Base-by-base conservation (phyloP, 306 rosid genomes). In the Argentina anserina region DNA sequence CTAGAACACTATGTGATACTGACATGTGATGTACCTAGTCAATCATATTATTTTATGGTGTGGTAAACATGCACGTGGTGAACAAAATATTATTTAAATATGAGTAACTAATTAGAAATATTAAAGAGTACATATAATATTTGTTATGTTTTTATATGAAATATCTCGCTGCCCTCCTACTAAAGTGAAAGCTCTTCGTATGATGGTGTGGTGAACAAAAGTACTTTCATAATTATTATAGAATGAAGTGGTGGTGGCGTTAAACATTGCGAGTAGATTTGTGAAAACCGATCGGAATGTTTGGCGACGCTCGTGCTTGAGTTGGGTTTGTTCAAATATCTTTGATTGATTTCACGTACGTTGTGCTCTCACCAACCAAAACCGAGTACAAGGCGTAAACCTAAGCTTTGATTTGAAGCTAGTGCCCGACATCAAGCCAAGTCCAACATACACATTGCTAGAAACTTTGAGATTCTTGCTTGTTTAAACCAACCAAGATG, bases 301-400 rank as follows among this genome's bases (percentile, higher is more conserved):
- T 71, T 71, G 66, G 75, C 42, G 58, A 28, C 23, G 61, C 76
- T 29, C 68, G 60, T 61, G 69, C 50, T 65, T 41, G 49, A 14
- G 40, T 43, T 77, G 39, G 50, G 67, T 41, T 71, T 71, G 25
- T 63, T 63, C 37, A 62, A 53, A 78, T 25, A 41, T 58, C 41
- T 50, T 7, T 56, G 64, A 28, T 5, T 58, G n/a, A 28, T 7
- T 20, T 7, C 23, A 39, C 14, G 58, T 47, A 47, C 6, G 53
- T n/a, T 17, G 3, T 40, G 37, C 58, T 26, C 67, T 72, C 81
- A 72, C 81, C 74, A 72, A 78, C 77, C 81, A 53, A 71, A 72
- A 18, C 69, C 76, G 25, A 59, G 69, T 61, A 36, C 23, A 3
- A 53, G 23, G 64, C 4, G 21, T 1, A 18, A 58, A 52, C 33